Conservation (phyloP, 495 filamentous ascomycete genomes). For the Sordaria brevicollis region DNA sequence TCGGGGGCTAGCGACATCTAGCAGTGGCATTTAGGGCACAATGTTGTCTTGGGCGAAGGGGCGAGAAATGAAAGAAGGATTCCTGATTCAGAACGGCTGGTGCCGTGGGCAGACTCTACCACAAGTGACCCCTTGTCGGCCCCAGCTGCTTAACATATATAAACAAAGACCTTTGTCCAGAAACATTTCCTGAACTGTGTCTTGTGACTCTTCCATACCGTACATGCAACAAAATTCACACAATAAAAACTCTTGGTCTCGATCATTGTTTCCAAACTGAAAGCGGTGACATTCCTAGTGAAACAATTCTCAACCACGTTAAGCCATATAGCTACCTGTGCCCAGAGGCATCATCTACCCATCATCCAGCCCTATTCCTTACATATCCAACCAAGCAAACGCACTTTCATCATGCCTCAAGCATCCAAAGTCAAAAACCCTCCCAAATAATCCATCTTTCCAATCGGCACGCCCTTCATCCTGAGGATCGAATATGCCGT, state of each 20-base stretch:
- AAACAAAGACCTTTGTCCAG: no score
- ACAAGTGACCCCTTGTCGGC: no score
- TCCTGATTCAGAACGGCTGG: neutral
- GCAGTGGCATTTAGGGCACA: neutral
- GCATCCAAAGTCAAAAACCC: slow-evolving; percentile 9
- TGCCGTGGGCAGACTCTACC: no score
- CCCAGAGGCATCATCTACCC: neutral
- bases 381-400: no score
- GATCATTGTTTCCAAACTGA: neutral
- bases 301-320: neutral
- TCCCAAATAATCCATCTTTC: slow-evolving; percentile 42
- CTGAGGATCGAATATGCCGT: slow-evolving; percentile 48
- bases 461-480: slow-evolving; percentile 44
- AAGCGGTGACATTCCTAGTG: neutral
- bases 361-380: no score
- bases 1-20: neutral
- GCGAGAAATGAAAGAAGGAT: neutral
- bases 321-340: neutral
- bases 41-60: no score
- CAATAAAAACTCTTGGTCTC: neutral
- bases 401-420: neutral
- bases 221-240: neutral
- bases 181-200: neutral
- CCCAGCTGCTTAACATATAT: no score
- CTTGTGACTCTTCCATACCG: neutral